Conservation (phyloP, 2,329 filamentous ascomycete genomes). For the Claviceps sp. region DNA sequence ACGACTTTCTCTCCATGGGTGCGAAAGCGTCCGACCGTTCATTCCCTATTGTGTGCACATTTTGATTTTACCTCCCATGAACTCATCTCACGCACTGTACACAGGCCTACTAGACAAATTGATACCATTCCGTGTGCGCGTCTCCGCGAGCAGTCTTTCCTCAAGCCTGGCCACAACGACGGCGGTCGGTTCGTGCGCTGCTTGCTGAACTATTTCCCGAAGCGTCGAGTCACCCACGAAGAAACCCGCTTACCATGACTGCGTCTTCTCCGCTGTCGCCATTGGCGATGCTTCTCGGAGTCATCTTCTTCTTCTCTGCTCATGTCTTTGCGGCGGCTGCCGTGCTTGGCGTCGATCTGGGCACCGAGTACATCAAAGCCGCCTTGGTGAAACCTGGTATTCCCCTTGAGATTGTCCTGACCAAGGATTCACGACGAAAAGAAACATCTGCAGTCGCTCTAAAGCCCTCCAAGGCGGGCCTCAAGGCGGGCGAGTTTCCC, state of each 20-base stretch:
- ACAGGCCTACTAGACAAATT: not conserved
- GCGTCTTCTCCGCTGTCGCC: slow-evolving; percentile 20
- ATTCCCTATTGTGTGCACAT: not conserved
- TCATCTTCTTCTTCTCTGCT: slow-evolving; percentile 22
- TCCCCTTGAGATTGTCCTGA: slow-evolving; percentile 92
- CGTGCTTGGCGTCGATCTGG: slow-evolving; percentile 84
- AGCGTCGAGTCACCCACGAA: not conserved
- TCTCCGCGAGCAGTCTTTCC: not conserved
- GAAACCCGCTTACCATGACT: slow-evolving; percentile 14
- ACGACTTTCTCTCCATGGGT: not conserved
- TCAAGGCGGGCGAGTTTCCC: slow-evolving; percentile 56
- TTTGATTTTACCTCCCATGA: slow-evolving; percentile 1
- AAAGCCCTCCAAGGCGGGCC: slow-evolving; percentile 62
- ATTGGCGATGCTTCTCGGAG: slow-evolving; percentile 25
- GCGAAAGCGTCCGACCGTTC: not conserved
- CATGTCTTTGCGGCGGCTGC: slow-evolving; percentile 47
- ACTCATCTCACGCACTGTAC: not conserved
- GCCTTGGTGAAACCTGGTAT: slow-evolving; percentile 92
- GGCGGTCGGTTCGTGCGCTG: not conserved
- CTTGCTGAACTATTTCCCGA: not conserved
- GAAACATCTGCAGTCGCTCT: slow-evolving; percentile 85
- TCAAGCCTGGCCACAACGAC: not conserved
- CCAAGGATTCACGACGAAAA: slow-evolving; percentile 95
- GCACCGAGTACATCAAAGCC: slow-evolving; percentile 95
- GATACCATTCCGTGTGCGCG: not conserved